Evolutionary conservation across 257 asterid species (phyloP).

Genomic region (Ehretia macrophylla): DNA sequence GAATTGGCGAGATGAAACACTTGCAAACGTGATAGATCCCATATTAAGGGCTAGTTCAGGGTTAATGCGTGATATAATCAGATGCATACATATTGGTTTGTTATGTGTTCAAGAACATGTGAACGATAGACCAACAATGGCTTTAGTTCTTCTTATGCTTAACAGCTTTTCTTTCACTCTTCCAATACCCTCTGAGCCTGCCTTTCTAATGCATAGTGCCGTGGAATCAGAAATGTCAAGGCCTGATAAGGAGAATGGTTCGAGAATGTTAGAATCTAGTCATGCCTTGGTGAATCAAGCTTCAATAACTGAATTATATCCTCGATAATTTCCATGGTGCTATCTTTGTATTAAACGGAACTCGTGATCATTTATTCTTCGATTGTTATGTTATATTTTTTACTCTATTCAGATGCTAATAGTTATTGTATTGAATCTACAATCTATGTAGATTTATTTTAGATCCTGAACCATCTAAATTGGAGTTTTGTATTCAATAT

Average conservation of each 20-base stretch:
- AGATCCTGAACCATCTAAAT: too few relatives aligned
- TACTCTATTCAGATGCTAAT: too few relatives aligned
- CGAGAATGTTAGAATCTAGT: background rate
- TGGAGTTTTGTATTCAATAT: too few relatives aligned
- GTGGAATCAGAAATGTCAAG: background rate
- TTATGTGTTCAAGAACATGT: constrained; percentile 24
- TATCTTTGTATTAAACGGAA: background rate
- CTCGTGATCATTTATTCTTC: too few relatives aligned
- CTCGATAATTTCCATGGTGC: background rate
- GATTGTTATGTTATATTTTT: too few relatives aligned
- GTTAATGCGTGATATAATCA: constrained; percentile 7
- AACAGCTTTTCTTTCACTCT: constrained; percentile 11
- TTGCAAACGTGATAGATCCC: constrained; percentile 13
- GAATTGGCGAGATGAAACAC: constrained; percentile 13
- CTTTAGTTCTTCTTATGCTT: constrained; percentile 26
- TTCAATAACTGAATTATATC: background rate
- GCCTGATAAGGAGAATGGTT: background rate
- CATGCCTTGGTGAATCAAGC: background rate
- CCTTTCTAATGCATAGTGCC: constrained; percentile 4
- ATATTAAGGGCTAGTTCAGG: constrained; percentile 2
- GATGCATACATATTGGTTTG: constrained; percentile 24
- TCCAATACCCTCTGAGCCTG: constrained; percentile 18
- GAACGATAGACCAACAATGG: constrained; percentile 27
- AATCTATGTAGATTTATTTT: too few relatives aligned
- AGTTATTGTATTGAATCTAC: too few relatives aligned